A percentile compares a stretch with the other conserved stretches of the same genome.
Conservation (phyloP, 2,329 filamentous ascomycete species). For the Pseudopithomyces chartarum region DNA sequence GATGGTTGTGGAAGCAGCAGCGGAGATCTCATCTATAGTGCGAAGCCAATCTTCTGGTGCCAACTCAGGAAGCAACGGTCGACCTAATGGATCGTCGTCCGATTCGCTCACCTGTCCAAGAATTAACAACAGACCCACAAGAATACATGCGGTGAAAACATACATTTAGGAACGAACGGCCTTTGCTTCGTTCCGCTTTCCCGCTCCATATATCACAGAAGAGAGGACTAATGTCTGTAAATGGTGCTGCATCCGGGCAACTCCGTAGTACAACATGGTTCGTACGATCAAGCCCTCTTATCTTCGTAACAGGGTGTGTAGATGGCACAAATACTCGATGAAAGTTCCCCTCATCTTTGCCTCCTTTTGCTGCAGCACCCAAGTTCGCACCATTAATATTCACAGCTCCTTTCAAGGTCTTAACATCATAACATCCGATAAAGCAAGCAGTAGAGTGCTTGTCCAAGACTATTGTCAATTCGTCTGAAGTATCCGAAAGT, state of each 20-base stretch:
- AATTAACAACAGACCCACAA: slow-evolving; percentile 9
- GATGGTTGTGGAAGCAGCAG: slow-evolving; percentile 54
- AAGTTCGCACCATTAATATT: slow-evolving; percentile 70
- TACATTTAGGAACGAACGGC: slow-evolving; percentile 41
- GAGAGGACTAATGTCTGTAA: slow-evolving; percentile 67
- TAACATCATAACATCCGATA: slow-evolving; percentile 71
- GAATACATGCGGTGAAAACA: slow-evolving; percentile 17
- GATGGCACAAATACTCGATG: slow-evolving; percentile 68
- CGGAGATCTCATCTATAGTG: slow-evolving; percentile 42
- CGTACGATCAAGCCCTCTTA: slow-evolving; percentile 61
- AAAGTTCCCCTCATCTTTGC: slow-evolving; percentile 14
- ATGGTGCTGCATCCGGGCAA: slow-evolving; percentile 55
- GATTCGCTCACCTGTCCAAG: slow-evolving; percentile 31
- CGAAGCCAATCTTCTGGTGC: slow-evolving; percentile 65
- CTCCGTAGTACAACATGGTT: slow-evolving; percentile 54
- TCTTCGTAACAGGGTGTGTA: slow-evolving; percentile 71
- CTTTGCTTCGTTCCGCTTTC: slow-evolving; percentile 16
- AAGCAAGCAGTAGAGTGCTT: slow-evolving; percentile 44
- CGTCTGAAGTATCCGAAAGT: slow-evolving; percentile 26
- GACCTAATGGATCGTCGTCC: slow-evolving; percentile 28
- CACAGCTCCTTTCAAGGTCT: slow-evolving; percentile 65
- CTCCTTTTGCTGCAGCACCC: slow-evolving; percentile 41
- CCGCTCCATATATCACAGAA: slow-evolving; percentile 72
- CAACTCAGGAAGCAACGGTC: slow-evolving; percentile 47
- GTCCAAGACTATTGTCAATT: slow-evolving; percentile 33